Evolutionary conservation across 164 flowering plant species (phyloP).

Genomic region (Vitis cinerea): DNA sequence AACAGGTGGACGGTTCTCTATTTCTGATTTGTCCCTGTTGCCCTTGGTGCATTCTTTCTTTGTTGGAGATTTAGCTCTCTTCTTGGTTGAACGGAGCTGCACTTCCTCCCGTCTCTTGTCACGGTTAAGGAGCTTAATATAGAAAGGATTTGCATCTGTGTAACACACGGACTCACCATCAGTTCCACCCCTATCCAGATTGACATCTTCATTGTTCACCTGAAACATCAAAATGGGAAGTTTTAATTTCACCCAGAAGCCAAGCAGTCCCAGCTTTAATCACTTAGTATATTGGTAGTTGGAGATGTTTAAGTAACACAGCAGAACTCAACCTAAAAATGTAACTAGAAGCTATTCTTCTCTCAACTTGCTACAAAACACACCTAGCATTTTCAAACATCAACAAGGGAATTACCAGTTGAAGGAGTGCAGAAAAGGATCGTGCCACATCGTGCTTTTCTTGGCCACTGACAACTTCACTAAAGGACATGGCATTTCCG

Average conservation of each 20-base stretch:
- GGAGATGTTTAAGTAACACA: too few species aligned
- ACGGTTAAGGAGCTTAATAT: conserved; percentile 47
- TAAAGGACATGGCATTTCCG: conserved; percentile 47
- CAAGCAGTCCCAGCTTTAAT: neutral
- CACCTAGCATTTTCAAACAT: neutral
- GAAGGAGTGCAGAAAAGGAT: conserved; percentile 87
- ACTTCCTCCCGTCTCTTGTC: conserved; percentile 26
- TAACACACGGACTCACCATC: conserved; percentile 44
- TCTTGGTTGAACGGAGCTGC: conserved; percentile 42
- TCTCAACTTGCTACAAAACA: neutral
- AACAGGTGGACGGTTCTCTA: conserved; percentile 12
- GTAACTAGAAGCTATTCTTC: neutral
- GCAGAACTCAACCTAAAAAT: neutral
- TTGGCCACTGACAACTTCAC: conserved; percentile 69
- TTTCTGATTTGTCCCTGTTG: conserved; percentile 19
- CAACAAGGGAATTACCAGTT: conserved; percentile 56
- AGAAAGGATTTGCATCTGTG: conserved; percentile 67
- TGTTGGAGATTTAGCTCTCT: conserved; percentile 57
- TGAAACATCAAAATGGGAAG: conserved; percentile 22
- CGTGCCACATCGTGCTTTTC: conserved; percentile 88
- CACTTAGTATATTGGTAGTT: neutral
- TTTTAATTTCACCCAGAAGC: neutral
- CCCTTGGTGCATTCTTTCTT: conserved; percentile 17
- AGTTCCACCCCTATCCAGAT: conserved; percentile 42
- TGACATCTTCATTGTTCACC: conserved; percentile 89